A percentile compares a stretch with the other conserved stretches of the same genome.
Evolutionary conservation across 257 asterid genomes (phyloP).

Genomic region (Lantana camara): DNA sequence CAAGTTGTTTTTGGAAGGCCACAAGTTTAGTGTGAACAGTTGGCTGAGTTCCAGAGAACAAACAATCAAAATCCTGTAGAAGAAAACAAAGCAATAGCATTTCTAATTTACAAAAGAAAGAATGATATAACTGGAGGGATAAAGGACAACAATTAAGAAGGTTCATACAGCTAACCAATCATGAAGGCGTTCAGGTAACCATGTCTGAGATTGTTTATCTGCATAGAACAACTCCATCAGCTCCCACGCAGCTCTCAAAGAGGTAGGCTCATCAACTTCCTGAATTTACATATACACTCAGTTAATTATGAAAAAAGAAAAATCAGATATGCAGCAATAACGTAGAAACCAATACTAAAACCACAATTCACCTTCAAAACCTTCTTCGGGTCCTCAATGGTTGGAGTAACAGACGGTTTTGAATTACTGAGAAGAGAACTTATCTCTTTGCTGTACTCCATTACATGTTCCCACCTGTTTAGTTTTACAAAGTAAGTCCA

Average conservation of each 20-base stretch:
- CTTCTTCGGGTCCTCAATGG: slow-evolving; percentile 71
- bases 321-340: slow-evolving; percentile 19
- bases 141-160: slow-evolving; percentile 17
- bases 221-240: slow-evolving; percentile 87
- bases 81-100: slow-evolving; percentile 27
- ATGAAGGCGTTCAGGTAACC: slow-evolving; percentile 85
- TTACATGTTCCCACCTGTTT: slow-evolving; percentile 82
- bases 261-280: slow-evolving; percentile 68
- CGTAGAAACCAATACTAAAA: slow-evolving; percentile 20
- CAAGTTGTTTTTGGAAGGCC: slow-evolving; percentile 73
- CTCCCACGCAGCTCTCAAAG: slow-evolving; percentile 96
- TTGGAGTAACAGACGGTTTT: slow-evolving; percentile 45
- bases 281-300: slow-evolving; percentile 37
- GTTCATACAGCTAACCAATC: slow-evolving; percentile 91
- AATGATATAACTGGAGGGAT: slow-evolving; percentile 14
- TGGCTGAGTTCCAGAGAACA: slow-evolving; percentile 67
- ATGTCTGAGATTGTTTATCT: slow-evolving; percentile 78
- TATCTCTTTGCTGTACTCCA: slow-evolving; percentile 88
- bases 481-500: not conserved
- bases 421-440: slow-evolving; percentile 66
- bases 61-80: slow-evolving; percentile 74
- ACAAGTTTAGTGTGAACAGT: slow-evolving; percentile 81
- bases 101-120: slow-evolving; percentile 15
- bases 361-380: slow-evolving; percentile 54
- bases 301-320: slow-evolving; percentile 20